phyloP scores from a whole-genome alignment of 495 filamentous ascomycete genomes.

The Choiromyces venosus region DNA sequence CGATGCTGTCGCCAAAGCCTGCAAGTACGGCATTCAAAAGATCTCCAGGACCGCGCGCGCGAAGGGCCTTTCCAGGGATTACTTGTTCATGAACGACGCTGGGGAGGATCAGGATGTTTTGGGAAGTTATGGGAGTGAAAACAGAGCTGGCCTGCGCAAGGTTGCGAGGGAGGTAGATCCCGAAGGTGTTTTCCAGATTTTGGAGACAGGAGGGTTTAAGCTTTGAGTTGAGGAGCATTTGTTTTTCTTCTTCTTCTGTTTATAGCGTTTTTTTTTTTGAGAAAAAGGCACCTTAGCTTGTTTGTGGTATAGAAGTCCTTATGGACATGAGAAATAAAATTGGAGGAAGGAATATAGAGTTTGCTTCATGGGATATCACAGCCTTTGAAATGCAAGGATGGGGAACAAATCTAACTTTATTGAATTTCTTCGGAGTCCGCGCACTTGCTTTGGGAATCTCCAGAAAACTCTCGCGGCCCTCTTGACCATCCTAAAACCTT shows the following conservation, averaged over 20 bases:
- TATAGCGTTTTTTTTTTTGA: not conserved
- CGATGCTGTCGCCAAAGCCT: constrained; percentile 10
- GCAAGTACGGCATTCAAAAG: constrained; percentile 13
- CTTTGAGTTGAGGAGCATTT: not conserved
- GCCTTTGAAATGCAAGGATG: not conserved
- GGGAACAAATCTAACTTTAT: not conserved
- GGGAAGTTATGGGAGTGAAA: constrained; percentile 31
- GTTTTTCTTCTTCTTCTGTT: not conserved
- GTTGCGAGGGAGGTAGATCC: constrained; percentile 26
- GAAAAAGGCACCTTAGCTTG: too few species aligned
- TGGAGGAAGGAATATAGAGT: not conserved
- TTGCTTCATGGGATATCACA: not conserved
- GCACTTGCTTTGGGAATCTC: not conserved
- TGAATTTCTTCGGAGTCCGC: not conserved
- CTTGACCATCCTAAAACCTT: not conserved
- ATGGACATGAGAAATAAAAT: not conserved
- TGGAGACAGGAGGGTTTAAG: constrained; percentile 41
- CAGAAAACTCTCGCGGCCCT: not conserved
- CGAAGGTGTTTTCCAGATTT: constrained; percentile 21
- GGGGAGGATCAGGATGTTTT: constrained; percentile 35
- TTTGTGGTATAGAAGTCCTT: not conserved
- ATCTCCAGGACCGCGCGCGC: constrained; percentile 18
- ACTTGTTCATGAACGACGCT: constrained; percentile 41
- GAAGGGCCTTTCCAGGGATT: constrained; percentile 22
- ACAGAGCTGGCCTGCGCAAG: constrained; percentile 13